Conservation (phyloP, 306 rosid genomes). For the Comarum palustre region DNA sequence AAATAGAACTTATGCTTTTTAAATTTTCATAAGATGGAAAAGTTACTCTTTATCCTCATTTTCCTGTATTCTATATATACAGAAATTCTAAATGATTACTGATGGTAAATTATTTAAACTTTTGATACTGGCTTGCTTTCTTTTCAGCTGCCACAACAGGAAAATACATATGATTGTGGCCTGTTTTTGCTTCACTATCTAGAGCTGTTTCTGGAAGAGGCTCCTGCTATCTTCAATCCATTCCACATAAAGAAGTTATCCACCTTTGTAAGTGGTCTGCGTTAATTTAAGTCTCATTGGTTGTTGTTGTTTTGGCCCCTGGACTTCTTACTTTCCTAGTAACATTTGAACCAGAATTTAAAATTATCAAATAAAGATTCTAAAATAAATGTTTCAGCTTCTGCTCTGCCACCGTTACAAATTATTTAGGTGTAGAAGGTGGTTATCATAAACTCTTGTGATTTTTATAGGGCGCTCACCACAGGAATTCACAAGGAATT, state of each 20-base stretch:
- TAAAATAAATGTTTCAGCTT: not conserved
- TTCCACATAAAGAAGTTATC: constrained; percentile 61
- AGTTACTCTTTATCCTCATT: not conserved
- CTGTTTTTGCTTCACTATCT: constrained; percentile 91
- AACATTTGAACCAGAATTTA: not conserved
- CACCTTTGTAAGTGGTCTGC: constrained; percentile 65
- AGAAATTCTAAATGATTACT: not conserved
- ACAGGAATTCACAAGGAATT: too few relatives aligned
- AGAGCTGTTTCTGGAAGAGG: constrained; percentile 78
- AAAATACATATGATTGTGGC: constrained; percentile 89
- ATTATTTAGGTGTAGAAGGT: not conserved
- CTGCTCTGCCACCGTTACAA: not conserved
- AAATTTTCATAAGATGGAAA: not conserved
- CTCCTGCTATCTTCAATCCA: constrained; percentile 79
- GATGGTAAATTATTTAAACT: not conserved
- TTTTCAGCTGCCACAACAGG: constrained; percentile 90
- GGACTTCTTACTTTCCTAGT: not conserved
- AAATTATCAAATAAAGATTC: not conserved
- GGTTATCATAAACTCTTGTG: not conserved
- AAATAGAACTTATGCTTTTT: not conserved
- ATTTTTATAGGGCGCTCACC: not conserved
- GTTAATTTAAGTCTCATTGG: constrained; percentile 5
- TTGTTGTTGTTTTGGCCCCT: not conserved
- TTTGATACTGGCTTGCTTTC: constrained; percentile 21
- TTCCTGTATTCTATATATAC: not conserved